These are phyloP conservation scores for Bassia scoparia DNA, from an alignment of 148 eudicot genomes.

Conservation along the genomic window DNA sequence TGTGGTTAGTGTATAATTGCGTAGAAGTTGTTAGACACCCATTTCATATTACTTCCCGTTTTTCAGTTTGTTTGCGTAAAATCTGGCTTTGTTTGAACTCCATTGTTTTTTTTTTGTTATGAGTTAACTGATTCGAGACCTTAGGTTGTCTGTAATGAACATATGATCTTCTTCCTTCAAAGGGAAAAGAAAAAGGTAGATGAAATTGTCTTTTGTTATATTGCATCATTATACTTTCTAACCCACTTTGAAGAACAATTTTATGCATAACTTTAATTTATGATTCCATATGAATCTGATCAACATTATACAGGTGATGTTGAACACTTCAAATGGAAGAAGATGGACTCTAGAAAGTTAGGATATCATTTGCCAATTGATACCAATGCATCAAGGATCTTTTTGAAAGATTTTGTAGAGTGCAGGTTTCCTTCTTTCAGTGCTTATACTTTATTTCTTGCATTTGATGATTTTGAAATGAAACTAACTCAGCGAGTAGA, in stretches of 20 bases:
- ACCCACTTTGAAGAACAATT: not conserved
- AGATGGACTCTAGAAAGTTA: conserved; percentile 56
- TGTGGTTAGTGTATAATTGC: no score
- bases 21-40: no score
- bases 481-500: not conserved
- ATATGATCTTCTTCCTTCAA: no score
- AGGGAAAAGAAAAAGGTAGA: no score
- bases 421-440: conserved; percentile 47
- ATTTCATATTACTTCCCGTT: no score
- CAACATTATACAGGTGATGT: conserved; percentile 36
- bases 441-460: conserved; percentile 1
- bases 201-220: no score
- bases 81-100: no score
- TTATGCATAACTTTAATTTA: not conserved
- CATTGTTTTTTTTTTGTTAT: no score
- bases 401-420: conserved; percentile 49
- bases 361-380: conserved; percentile 47
- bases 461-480: not conserved
- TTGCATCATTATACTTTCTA: not conserved
- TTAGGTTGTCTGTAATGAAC: no score
- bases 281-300: not conserved
- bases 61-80: no score
- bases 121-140: no score
- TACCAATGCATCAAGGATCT: conserved; percentile 51
- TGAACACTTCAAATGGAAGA: conserved; percentile 58